Evolutionary conservation across 345 rosid species (phyloP).

Genomic region (Psidium guajava): DNA sequence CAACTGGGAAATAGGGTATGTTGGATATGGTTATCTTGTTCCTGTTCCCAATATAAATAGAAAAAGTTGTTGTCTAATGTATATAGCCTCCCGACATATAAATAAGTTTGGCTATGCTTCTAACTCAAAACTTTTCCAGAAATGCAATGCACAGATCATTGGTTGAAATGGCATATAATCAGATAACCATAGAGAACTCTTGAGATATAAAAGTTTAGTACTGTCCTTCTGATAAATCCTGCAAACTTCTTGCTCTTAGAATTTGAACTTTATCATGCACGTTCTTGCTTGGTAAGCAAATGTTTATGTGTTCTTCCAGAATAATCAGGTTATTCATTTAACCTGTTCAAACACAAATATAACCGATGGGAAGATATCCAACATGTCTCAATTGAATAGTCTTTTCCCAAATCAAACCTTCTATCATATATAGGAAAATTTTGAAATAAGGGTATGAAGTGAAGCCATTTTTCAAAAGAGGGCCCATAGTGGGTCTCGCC

Average conservation of each 20-base stretch:
- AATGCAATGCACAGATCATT: not conserved
- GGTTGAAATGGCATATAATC: not conserved
- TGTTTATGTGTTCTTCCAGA: not conserved
- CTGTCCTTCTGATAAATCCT: not conserved
- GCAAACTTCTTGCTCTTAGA: not conserved
- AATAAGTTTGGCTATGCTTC: not conserved
- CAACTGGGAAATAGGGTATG: not conserved
- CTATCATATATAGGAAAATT: not conserved
- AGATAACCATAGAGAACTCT: not conserved
- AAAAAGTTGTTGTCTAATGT: not conserved
- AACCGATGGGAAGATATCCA: not conserved
- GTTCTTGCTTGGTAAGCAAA: not conserved
- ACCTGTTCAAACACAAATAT: not conserved
- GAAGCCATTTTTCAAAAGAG: too few species aligned
- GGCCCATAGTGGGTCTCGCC: accelerated
- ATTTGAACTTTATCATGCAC: not conserved
- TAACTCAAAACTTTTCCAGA: not conserved
- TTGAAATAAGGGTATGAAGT: too few species aligned
- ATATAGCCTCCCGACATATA: not conserved
- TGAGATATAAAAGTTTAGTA: not conserved
- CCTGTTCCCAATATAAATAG: not conserved
- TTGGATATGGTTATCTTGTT: not conserved
- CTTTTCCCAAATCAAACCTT: not conserved
- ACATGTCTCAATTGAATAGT: not conserved
- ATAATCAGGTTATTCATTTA: not conserved